Percentiles rank a stretch among this genome's conserved stretches.
These are phyloP conservation scores for Castanea mollissima DNA, from an alignment of 306 rosid species.

Conservation along the genomic window DNA sequence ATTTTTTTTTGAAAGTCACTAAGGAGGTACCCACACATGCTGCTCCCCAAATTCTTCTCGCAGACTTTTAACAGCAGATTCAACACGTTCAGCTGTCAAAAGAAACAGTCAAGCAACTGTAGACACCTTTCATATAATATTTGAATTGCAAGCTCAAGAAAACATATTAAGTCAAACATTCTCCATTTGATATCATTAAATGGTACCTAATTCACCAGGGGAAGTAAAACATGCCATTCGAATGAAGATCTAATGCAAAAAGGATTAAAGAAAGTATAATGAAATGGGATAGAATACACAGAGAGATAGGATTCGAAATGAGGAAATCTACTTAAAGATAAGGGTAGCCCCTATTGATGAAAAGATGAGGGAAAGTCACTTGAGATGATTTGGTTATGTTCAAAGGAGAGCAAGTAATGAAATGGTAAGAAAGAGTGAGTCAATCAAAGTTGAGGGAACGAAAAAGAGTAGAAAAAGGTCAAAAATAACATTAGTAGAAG, in stretches of 20 bases:
- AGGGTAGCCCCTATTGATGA: too few species aligned
- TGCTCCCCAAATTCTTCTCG: conserved; percentile 81
- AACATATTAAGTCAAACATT: conserved; percentile 8
- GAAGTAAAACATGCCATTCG: not conserved
- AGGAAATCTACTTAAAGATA: too few species aligned
- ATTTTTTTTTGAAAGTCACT: conserved; percentile 8
- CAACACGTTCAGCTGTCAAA: conserved; percentile 63
- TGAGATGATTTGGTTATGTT: too few species aligned
- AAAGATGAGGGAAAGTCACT: too few species aligned
- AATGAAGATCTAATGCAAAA: not conserved
- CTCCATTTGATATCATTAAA: not conserved
- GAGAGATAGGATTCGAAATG: too few species aligned
- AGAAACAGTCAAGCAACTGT: not conserved
- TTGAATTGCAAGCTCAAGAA: conserved; percentile 2
- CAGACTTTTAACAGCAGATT: conserved; percentile 55
- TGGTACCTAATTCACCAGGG: not conserved
- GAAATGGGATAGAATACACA: too few species aligned
- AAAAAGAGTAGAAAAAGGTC: too few species aligned
- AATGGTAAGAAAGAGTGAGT: too few species aligned
- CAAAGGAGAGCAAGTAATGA: too few species aligned
- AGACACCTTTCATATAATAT: conserved; percentile 9
- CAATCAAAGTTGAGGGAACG: too few species aligned
- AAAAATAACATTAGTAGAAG: too few species aligned
- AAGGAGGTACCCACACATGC: conserved; percentile 93
- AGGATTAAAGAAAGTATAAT: not conserved